These are phyloP conservation scores for Entomophthora muscae DNA, from an alignment of 371 early-diverging fungal species.

Conservation along the genomic window DNA sequence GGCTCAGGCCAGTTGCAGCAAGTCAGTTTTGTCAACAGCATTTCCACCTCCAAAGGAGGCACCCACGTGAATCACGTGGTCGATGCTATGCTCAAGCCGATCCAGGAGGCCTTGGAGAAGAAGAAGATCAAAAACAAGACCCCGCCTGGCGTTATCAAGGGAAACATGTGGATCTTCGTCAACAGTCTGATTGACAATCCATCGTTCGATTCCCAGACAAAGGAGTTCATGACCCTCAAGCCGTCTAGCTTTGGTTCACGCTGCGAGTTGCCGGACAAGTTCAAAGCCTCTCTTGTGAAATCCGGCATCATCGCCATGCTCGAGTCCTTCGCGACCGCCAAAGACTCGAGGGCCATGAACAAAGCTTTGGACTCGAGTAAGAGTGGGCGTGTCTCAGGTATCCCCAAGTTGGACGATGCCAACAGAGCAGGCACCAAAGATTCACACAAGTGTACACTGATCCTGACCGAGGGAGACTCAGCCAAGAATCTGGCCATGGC, in stretches of 20 bases:
- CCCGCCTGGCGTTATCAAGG: conserved; percentile 82
- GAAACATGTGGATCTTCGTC: conserved; percentile 88
- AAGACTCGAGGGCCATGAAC: conserved; percentile 71
- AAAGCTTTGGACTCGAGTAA: conserved; percentile 78
- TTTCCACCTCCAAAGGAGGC: conserved; percentile 97
- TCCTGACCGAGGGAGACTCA: conserved; percentile 99
- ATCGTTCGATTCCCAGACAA: conserved; percentile 98
- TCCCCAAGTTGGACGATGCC: conserved; percentile 97
- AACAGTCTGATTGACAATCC: conserved; percentile 98
- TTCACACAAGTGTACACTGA: conserved; percentile 82
- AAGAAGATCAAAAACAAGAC: conserved; percentile 65
- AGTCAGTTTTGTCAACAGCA: conserved; percentile 96
- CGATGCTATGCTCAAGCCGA: conserved; percentile 69
- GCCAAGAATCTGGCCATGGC: conserved; percentile 94
- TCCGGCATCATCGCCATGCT: conserved; percentile 81
- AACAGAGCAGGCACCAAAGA: conserved; percentile 82
- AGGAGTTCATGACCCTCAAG: conserved; percentile 92
- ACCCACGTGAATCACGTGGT: conserved; percentile 85
- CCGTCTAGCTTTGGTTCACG: conserved; percentile 75
- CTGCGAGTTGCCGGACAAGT: conserved; percentile 61
- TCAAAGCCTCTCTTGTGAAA: conserved; percentile 58
- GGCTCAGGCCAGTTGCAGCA: conserved; percentile 9
- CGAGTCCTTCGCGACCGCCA: conserved; percentile 57
- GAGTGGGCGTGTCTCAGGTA: conserved; percentile 56
- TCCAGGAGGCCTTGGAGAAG: conserved; percentile 62